Conservation (phyloP, 768 basidiomycete species). For the Auricularia auricula-judae region DNA sequence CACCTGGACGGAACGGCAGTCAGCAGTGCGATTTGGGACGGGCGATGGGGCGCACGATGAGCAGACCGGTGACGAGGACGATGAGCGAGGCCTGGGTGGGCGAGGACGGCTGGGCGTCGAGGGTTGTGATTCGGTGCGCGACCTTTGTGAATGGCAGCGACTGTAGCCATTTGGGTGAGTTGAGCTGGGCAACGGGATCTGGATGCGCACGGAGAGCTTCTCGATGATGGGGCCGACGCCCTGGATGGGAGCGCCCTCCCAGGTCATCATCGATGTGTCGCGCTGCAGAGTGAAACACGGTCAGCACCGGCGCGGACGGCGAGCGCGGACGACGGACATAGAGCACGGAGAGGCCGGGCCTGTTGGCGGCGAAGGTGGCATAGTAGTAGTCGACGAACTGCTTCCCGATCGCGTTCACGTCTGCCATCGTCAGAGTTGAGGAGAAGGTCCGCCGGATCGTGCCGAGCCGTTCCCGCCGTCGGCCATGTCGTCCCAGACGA, state of each 20-base stretch:
- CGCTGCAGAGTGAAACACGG: conserved; percentile 39
- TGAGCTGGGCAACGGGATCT: neutral
- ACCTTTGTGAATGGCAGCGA: conserved; percentile 73
- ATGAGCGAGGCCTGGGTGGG: conserved; percentile 43
- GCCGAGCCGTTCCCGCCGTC: conserved; percentile 2
- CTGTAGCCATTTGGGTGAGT: conserved; percentile 25
- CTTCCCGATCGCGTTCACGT: conserved; percentile 62
- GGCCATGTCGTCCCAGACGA: neutral
- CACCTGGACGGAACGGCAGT: conserved; percentile 36
- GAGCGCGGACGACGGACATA: conserved; percentile 16
- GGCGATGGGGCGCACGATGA: conserved; percentile 41
- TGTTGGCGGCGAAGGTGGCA: conserved; percentile 55
- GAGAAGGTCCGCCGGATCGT: conserved; percentile 9
- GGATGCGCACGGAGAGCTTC: conserved; percentile 52
- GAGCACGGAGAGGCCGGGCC: conserved; percentile 68
- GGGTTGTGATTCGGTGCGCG: conserved; percentile 66
- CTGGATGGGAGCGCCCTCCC: conserved; percentile 50
- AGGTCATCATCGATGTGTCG: conserved; percentile 72
- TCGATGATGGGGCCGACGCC: conserved; percentile 48
- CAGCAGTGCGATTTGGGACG: neutral
- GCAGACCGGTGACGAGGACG: conserved; percentile 82
- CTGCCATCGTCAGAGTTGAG: conserved; percentile 41
- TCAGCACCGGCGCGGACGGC: conserved; percentile 8
- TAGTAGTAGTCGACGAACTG: conserved; percentile 84
- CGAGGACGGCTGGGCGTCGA: conserved; percentile 82